Conservation (phyloP, 139 green algal genomes). For the Coccomyxa sp. region DNA sequence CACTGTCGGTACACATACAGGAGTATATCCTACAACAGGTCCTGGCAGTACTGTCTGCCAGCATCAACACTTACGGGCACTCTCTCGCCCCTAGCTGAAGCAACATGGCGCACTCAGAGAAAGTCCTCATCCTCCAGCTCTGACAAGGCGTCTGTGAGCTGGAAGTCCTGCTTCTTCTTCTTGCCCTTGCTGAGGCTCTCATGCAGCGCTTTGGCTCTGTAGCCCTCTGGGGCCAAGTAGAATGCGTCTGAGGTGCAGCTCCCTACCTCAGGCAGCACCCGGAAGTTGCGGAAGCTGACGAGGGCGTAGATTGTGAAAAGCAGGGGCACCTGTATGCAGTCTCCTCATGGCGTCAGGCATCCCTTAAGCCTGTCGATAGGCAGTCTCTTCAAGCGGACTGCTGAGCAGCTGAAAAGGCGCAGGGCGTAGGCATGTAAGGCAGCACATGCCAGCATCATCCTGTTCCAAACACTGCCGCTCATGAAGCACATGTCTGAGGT, state of each 20-base stretch:
- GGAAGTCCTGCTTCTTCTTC: neutral
- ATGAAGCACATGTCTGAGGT: too few relatives aligned
- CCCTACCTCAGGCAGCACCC: slow-evolving; percentile 14
- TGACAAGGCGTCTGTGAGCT: neutral
- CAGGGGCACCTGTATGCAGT: slow-evolving; percentile 52
- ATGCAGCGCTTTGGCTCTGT: slow-evolving; percentile 14
- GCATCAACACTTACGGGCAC: too few relatives aligned
- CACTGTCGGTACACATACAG: too few relatives aligned
- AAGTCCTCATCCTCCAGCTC: neutral
- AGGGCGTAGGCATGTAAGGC: too few relatives aligned
- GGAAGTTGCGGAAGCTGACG: slow-evolving; percentile 63
- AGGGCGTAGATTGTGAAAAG: slow-evolving; percentile 68
- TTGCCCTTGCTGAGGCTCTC: slow-evolving; percentile 3
- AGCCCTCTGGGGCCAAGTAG: slow-evolving; percentile 30
- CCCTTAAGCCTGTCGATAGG: neutral
- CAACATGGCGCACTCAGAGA: too few relatives aligned
- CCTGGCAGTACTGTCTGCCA: too few relatives aligned
- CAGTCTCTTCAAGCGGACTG: too few relatives aligned
- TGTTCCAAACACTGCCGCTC: too few relatives aligned
- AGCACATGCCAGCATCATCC: too few relatives aligned
- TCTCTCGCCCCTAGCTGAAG: too few relatives aligned
- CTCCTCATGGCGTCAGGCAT: neutral
- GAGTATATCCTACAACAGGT: too few relatives aligned
- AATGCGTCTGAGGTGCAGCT: slow-evolving; percentile 7
- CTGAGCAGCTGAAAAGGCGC: too few relatives aligned